phyloP scores from a whole-genome alignment of 1,284 basidiomycete species.

The Ganoderma lucidum region DNA sequence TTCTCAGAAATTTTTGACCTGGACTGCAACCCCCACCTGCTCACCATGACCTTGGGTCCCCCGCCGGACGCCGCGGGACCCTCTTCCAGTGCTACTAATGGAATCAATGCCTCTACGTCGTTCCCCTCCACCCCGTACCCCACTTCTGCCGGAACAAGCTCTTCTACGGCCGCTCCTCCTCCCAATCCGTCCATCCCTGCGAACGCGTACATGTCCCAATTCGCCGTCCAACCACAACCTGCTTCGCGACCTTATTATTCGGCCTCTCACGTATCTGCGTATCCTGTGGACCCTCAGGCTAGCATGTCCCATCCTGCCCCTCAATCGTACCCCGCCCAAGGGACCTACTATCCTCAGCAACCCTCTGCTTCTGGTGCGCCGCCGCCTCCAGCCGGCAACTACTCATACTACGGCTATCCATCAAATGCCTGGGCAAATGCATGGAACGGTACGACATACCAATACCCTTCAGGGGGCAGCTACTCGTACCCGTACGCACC shows the following conservation, averaged over 20 bases:
- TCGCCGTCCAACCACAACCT: slow-evolving; percentile 26
- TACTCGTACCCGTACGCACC: slow-evolving; percentile 28
- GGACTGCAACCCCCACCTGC: slow-evolving; percentile 5
- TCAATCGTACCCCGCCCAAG: slow-evolving; percentile 17
- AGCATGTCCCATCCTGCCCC: slow-evolving; percentile 8
- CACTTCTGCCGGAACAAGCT: background rate
- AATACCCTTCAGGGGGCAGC: slow-evolving; percentile 23
- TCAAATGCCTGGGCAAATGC: slow-evolving; percentile 37
- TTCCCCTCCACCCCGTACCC: background rate
- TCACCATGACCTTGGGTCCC: slow-evolving; percentile 37
- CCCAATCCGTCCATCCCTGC: slow-evolving; percentile 20
- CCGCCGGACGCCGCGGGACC: slow-evolving; percentile 42
- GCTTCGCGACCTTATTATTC: slow-evolving; percentile 21
- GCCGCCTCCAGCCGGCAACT: slow-evolving; percentile 19
- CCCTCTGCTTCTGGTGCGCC: slow-evolving; percentile 7
- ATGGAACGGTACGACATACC: slow-evolving; percentile 34
- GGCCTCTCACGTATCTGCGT: background rate
- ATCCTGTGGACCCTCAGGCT: slow-evolving; percentile 8
- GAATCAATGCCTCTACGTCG: background rate
- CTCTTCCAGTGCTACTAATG: slow-evolving; percentile 24
- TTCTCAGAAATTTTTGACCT: slow-evolving; percentile 27
- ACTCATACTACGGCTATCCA: slow-evolving; percentile 40
- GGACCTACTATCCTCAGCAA: slow-evolving; percentile 22
- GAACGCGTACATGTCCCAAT: slow-evolving; percentile 26
- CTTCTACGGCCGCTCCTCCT: slow-evolving; percentile 6